A percentile compares a stretch with the other conserved stretches of the same genome.
phyloP scores from a whole-genome alignment of 495 filamentous ascomycete species.

The Xanthoparmelia taractica region DNA sequence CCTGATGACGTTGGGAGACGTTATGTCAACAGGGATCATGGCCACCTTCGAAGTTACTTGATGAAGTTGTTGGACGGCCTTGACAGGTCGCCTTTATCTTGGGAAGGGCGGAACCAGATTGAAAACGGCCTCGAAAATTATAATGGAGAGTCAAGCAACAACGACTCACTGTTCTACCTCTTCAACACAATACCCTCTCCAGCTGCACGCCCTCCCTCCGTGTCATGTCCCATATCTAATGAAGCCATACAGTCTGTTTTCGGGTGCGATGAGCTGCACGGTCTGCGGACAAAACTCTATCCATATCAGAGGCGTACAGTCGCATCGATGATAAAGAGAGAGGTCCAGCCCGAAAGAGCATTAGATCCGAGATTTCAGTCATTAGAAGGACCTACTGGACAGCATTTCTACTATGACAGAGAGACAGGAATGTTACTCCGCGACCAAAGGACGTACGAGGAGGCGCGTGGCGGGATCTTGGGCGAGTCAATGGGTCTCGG shows the following conservation, averaged over 20 bases:
- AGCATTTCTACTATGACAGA: conserved; percentile 64
- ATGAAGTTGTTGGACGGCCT: conserved; percentile 46
- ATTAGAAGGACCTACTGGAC: conserved; percentile 50
- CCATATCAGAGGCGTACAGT: conserved; percentile 76
- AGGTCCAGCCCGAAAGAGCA: conserved; percentile 53
- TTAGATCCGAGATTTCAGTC: conserved; percentile 66
- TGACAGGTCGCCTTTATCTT: conserved; percentile 49
- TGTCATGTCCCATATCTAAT: conserved; percentile 49
- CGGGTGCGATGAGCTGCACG: conserved; percentile 39
- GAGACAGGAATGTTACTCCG: conserved; percentile 52
- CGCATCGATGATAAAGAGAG: conserved; percentile 78
- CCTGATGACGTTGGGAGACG: conserved; percentile 56
- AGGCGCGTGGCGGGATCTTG: conserved; percentile 67
- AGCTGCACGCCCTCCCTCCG: conserved; percentile 42
- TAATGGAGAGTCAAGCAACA: conserved; percentile 30
- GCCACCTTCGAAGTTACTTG: conserved; percentile 39
- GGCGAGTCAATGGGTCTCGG: conserved; percentile 58
- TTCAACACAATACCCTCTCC: conserved; percentile 83
- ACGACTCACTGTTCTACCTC: conserved; percentile 66
- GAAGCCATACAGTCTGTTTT: conserved; percentile 59
- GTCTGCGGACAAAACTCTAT: conserved; percentile 63
- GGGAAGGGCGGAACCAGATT: conserved; percentile 41
- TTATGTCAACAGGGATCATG: conserved; percentile 38
- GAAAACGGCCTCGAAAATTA: conserved; percentile 7
- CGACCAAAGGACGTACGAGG: conserved; percentile 63